Evolutionary conservation across 805 yeast genomes (phyloP), one percentile per base, ranked within the genome.

Genomic region (Wickerhamomyces hampshirensis): DNA sequence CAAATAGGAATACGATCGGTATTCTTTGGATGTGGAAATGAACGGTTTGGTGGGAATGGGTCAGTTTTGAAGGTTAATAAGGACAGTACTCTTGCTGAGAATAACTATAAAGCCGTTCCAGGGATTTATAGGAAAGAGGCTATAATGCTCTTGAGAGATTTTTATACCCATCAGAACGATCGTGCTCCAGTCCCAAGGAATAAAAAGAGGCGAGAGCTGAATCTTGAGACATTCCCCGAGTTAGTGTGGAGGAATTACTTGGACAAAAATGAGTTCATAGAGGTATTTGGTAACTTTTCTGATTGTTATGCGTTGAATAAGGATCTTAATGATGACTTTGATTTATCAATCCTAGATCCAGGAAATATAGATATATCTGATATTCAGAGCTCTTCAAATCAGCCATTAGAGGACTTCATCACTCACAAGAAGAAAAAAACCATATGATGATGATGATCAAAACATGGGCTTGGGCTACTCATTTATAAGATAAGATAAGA

Each of bases 1-100:
- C 98, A 93, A 49, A 57, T 89, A 31, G 81, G 83, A 2, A 76
- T 93, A 9, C 60, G 75, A 21, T 65, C 67, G 28, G 96, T 91
- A 2, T 78, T 79, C 31, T 93, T 86, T 52, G 98, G 98, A 0
- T 89, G 96, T 53, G 93, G 87, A 0, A 93, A 93, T 56, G 98
- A 91, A 44, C 62, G 98, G 31, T 93, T 93, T 62, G 98, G 98
- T 0, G 98, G 98, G 0, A 89, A 89, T 57, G 98, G 98, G 1
- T 80, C 95, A 0, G 93, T 91, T 2, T 59, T 87, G 19, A 61
- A 68, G 9, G 69, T 86, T 2, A 73, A 80, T 46, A 50, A 56
- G 4, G 84, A 77, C 37, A 35, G 39, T 4, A 60, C 63, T 1
- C 48, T 60, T 1, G 51, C 36, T 6, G 33, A 37, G 10, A 48